Evolutionary conservation across 169 alveolate genomes (phyloP).

Genomic region (Babesia sp.): DNA sequence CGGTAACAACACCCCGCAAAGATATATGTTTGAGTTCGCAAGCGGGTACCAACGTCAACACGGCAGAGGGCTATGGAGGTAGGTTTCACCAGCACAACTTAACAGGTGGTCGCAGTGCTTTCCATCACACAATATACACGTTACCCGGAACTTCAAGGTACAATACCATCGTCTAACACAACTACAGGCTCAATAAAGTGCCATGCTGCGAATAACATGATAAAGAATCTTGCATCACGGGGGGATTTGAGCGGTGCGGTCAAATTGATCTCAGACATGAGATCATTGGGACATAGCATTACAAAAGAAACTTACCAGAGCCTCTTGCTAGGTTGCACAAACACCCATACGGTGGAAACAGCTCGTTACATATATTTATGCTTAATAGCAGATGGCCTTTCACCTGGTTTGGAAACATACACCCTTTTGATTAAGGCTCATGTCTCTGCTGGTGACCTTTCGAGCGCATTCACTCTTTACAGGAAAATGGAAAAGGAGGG

Average conservation of each 20-base stretch:
- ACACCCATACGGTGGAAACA: slow-evolving; percentile 55
- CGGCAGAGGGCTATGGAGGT: too few relatives aligned
- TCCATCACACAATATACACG: neutral
- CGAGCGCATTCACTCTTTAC: slow-evolving; percentile 74
- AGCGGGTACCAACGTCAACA: too few relatives aligned
- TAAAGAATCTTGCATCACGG: neutral
- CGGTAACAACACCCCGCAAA: too few relatives aligned
- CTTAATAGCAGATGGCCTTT: slow-evolving; percentile 71
- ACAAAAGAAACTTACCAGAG: slow-evolving; percentile 72
- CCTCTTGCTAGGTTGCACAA: slow-evolving; percentile 60
- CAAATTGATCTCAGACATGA: slow-evolving; percentile 2
- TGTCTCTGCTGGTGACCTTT: slow-evolving; percentile 65
- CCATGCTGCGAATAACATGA: neutral
- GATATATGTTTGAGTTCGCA: too few relatives aligned
- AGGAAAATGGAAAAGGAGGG: slow-evolving; percentile 82
- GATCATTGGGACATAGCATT: slow-evolving; percentile 2
- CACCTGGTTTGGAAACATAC: slow-evolving; percentile 77
- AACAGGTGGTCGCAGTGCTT: neutral
- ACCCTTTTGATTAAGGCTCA: slow-evolving; percentile 79
- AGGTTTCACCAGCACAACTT: too few relatives aligned
- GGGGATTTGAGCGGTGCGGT: slow-evolving; percentile 10
- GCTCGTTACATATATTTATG: slow-evolving; percentile 77
- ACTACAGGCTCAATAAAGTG: neutral
- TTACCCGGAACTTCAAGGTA: neutral
- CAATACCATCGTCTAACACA: neutral